Evolutionary conservation across 805 yeast species (phyloP).

Genomic region (Wickerhamomyces ciferrii): DNA sequence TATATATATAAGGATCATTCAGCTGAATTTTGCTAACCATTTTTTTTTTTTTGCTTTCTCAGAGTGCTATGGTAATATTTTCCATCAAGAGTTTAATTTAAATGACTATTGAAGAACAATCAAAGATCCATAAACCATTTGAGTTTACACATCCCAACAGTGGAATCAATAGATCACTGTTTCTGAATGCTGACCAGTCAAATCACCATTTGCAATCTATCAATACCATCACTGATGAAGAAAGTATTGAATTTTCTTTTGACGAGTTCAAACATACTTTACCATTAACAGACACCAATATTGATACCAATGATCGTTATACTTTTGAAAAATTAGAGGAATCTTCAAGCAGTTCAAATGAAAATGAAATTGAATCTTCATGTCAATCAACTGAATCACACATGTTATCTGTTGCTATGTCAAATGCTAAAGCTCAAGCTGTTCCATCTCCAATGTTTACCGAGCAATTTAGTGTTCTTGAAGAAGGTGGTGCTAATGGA

Average conservation of each 20-base stretch:
- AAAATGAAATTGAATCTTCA: background rate
- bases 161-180: background rate
- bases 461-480: background rate
- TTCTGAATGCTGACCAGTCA: background rate
- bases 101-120: background rate
- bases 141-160: background rate
- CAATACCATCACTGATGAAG: background rate
- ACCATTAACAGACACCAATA: background rate
- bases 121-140: background rate
- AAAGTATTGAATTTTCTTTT: background rate
- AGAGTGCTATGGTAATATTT: background rate
- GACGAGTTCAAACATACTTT: background rate
- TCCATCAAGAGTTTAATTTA: background rate
- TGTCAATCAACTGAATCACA: background rate
- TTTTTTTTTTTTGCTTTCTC: too few relatives aligned
- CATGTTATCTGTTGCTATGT: background rate
- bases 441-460: background rate
- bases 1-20: too few relatives aligned
- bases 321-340: background rate
- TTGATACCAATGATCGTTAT: background rate
- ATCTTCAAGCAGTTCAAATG: background rate
- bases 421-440: background rate
- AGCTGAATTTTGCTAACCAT: too few relatives aligned
- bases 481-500: slow-evolving; percentile 4
- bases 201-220: background rate